Conservation (phyloP, 345 rosid species). For the Melaleuca alternifolia region DNA sequence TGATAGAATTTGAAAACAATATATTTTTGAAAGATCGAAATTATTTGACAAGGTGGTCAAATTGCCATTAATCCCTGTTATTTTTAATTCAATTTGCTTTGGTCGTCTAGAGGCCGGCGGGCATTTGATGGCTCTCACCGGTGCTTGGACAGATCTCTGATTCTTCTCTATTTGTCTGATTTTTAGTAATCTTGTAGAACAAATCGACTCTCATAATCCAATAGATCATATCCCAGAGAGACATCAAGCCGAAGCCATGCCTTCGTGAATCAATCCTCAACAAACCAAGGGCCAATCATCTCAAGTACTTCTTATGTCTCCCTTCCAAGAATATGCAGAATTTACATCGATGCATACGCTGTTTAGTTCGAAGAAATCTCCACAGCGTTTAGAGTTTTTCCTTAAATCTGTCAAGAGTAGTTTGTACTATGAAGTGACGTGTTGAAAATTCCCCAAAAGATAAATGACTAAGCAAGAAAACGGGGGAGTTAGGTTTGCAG, state of each 20-base stretch:
- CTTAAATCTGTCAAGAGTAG: not conserved
- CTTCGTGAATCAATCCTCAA: not conserved
- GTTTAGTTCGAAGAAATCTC: not conserved
- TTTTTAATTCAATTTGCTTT: rapidly evolving
- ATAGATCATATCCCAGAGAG: not conserved
- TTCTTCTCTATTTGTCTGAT: not conserved
- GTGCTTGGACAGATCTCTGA: not conserved
- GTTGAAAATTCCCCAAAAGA: not conserved
- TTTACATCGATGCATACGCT: not conserved
- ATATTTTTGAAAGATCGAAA: too few relatives aligned
- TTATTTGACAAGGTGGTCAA: not conserved
- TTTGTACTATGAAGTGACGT: not conserved
- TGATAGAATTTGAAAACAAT: too few relatives aligned
- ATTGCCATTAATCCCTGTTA: not conserved
- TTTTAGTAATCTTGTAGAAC: not conserved
- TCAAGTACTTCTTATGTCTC: not conserved
- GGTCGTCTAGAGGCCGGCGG: not conserved
- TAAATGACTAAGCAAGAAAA: not conserved
- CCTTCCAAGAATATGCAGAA: not conserved
- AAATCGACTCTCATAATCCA: not conserved
- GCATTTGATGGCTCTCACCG: not conserved
- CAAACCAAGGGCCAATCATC: not conserved
- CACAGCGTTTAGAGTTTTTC: not conserved
- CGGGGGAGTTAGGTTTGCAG: not conserved
- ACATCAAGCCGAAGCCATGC: too few relatives aligned